These are phyloP conservation scores for Cutaneotrichosporon cavernicola DNA, from an alignment of 1,284 basidiomycete genomes.

Conservation along the genomic window DNA sequence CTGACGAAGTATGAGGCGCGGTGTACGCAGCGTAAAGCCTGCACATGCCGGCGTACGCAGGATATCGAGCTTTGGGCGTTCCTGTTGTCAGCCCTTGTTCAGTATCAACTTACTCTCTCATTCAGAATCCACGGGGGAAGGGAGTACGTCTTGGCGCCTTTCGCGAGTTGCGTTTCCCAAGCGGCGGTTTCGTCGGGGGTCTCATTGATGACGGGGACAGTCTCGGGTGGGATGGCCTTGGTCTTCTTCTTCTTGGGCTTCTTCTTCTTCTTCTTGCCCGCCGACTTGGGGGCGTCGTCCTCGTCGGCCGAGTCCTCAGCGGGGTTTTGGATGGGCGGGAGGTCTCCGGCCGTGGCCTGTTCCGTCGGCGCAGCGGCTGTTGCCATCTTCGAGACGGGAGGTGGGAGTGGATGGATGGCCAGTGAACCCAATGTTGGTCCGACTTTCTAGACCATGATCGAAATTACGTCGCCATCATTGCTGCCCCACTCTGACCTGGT, in stretches of 20 bases:
- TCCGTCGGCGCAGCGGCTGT: background rate
- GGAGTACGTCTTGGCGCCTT: conserved; percentile 19
- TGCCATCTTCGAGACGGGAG: background rate
- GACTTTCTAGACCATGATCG: background rate
- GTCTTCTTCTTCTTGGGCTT: conserved; percentile 19
- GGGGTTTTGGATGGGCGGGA: background rate
- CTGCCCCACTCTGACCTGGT: background rate
- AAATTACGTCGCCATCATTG: background rate
- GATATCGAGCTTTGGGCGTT: conserved; percentile 24
- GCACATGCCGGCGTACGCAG: conserved; percentile 41
- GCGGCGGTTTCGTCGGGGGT: conserved; percentile 20
- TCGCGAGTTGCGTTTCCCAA: conserved; percentile 33
- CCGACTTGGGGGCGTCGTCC: background rate
- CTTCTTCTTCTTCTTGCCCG: conserved; percentile 13
- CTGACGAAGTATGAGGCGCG: conserved; percentile 38
- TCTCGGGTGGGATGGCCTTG: conserved; percentile 30
- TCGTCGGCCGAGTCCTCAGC: background rate
- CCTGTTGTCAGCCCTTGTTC: conserved; percentile 15
- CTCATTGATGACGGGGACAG: conserved; percentile 20
- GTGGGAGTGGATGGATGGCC: background rate
- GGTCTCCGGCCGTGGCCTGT: background rate
- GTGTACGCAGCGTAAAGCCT: conserved; percentile 34
- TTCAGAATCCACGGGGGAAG: conserved; percentile 31
- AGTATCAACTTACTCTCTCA: conserved; percentile 27
- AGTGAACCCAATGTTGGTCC: background rate